A percentile compares a stretch with the other conserved stretches of the same genome.
phyloP scores from a whole-genome alignment of 257 asterid genomes.

The Nicotiana tabacum region DNA sequence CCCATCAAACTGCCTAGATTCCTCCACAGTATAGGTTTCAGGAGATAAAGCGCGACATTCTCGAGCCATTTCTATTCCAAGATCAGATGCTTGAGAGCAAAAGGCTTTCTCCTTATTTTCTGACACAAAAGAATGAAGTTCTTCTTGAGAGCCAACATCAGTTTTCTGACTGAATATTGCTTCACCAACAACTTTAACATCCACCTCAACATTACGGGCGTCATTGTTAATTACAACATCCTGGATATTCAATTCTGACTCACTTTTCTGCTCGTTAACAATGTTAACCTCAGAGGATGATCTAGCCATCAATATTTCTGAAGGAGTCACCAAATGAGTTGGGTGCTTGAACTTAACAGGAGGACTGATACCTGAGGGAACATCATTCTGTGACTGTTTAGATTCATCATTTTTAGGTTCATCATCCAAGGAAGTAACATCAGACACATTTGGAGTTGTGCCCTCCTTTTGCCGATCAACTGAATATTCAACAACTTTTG shows the following conservation, averaged over 20 bases:
- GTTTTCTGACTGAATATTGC: constrained; percentile 47
- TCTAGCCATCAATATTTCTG: constrained; percentile 83
- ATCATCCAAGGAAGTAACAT: constrained; percentile 53
- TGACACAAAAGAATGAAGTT: constrained; percentile 44
- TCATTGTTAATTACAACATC: constrained; percentile 60
- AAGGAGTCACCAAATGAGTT: constrained; percentile 94
- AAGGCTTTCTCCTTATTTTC: constrained; percentile 70
- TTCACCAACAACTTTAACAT: constrained; percentile 78
- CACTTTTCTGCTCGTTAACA: constrained; percentile 50
- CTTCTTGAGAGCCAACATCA: constrained; percentile 47
- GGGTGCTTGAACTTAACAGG: constrained; percentile 85
- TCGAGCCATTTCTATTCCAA: constrained; percentile 79
- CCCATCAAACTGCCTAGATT: constrained; percentile 56
- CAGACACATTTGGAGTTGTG: constrained; percentile 42
- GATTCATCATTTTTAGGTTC: constrained; percentile 49
- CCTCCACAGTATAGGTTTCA: constrained; percentile 54
- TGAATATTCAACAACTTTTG: constrained; percentile 55
- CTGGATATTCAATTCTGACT: constrained; percentile 51
- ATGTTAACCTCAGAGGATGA: constrained; percentile 66
- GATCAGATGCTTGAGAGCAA: constrained; percentile 84
- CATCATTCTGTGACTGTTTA: constrained; percentile 51
- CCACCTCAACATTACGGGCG: constrained; percentile 56
- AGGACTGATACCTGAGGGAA: constrained; percentile 44
- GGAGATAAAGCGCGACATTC: constrained; percentile 58
- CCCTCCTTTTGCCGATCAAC: constrained; percentile 68